phyloP scores from a whole-genome alignment of 805 yeast genomes.

The Nakazawaea anatomiae region DNA sequence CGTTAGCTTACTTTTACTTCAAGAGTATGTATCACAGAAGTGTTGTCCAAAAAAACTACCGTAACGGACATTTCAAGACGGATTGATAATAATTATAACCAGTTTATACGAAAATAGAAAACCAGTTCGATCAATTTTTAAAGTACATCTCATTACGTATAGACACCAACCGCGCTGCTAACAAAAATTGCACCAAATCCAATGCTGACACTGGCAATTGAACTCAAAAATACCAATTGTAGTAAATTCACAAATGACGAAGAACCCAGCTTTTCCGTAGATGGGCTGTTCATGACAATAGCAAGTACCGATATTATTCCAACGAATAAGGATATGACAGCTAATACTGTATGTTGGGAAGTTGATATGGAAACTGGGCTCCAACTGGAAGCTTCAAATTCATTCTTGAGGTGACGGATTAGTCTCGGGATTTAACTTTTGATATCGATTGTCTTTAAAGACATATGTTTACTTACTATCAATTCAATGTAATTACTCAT shows the following conservation, averaged over 20 bases:
- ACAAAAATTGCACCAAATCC: conserved; percentile 23
- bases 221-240: conserved; percentile 12
- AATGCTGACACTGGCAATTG: conserved; percentile 21
- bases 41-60: not conserved
- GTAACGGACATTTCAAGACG: not conserved
- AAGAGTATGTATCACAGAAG: conserved; percentile 14
- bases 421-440: not conserved
- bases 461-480: not conserved
- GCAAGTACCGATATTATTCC: conserved; percentile 11
- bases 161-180: conserved; percentile 26
- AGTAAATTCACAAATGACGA: conserved; percentile 1
- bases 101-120: too few species aligned
- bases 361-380: conserved; percentile 5
- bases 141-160: conserved; percentile 13
- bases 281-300: conserved; percentile 1
- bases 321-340: conserved; percentile 10
- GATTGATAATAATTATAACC: not conserved
- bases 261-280: not conserved
- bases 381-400: conserved; percentile 1
- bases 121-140: too few species aligned
- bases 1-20: conserved; percentile 18
- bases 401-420: not conserved
- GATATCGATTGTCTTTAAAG: not conserved
- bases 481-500: conserved; percentile 3
- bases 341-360: conserved; percentile 14